Evolutionary conservation across 1,284 basidiomycete genomes (phyloP), one percentile per base, ranked within the genome.

Genomic region (Papiliotrema laurentii): DNA sequence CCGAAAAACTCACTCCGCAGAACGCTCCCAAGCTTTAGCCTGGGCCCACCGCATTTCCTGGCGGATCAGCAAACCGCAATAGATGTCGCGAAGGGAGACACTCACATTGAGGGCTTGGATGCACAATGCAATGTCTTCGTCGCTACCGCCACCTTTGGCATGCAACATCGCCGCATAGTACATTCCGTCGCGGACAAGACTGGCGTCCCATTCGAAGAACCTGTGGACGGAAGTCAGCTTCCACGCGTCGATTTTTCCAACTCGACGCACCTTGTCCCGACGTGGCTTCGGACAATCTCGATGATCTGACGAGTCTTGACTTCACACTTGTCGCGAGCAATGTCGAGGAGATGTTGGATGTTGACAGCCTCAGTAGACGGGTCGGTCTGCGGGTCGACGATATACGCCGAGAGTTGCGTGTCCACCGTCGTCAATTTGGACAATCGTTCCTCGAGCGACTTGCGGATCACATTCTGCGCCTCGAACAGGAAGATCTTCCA

Each of bases 171-270:
- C 88, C 2, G 87, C 86, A 60, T 84, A 89, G 75, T 84, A 91
- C 60, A 65, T 68, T 3, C 71, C 71, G 38, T 75, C 71, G 49
- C 86, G 81, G 36, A 89, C 83, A 4, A 90, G 77, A 21, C 85
- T 84, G 1, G 87, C 81, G 63, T 92, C 89, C 77, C 84, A 90
- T 56, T 80, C 80, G 65, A 92, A 89, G 58, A 91, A 81, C 45
- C 77, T 64, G 30, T 25, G 19, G 11, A 24, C 21, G 19, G 14
- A 28, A 14, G 5, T 7, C 43, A 5, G 14, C 26, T 24, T 24
- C 28, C 19, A 21, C 2, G 10, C 13, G 27, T 34, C 26, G 31
- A 45, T n/a, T 25, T n/a, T 42, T 10, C 35, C 19, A 21, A 26
- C 6, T 10, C 7, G 22, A 47, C 56, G 49, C 36, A 61, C 60